Evolutionary conservation across 108 stramenopile species (phyloP), one percentile per base, ranked within the genome.

Genomic region (Phaeodactylum tricornutum): DNA sequence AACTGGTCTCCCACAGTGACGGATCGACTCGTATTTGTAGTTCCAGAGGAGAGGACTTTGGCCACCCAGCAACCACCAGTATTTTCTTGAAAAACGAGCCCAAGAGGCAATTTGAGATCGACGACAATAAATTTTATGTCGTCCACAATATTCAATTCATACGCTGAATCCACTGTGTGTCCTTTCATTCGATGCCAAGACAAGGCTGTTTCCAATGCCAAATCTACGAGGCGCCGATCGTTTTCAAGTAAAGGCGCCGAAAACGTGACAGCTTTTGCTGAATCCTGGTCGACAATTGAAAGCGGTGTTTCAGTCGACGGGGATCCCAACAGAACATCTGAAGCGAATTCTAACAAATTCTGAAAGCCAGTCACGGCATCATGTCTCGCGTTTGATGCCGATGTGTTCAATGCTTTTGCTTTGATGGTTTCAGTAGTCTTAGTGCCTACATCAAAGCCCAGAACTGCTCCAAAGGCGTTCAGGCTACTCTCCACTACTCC

Each of bases 1-100:
- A 89, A 66, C 41, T 89, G 87, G 60, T 89, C 87, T 7, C 87
- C 83, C 26, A 73, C 62, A 29, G 76, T 61, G 34, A 85, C 68
- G 43, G 53, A 53, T 9, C 70, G 65, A 43, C 55, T 64, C 4
- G 30, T 25, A 15, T 54, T 46, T 16, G 77, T 79, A 45, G 77
- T 82, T 7, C 87, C 87, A 33, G 53, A 55, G 4, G 79, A 67
- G 16, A 81, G 50, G 14, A 82, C 63, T 61, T 75, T 79, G 3
- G 73, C 73, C 5, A 89, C 76, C 67, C 81, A 84, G 51, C 75
- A 81, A 11, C 87, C 83, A 17, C 67, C 53, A 28, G 54, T 58
- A 35, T 83, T 72, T 38, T 83, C 81, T 59, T 74, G 75, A 57
- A 84, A 79, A 11, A 79, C 41, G 14, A 84, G 43, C 20, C 87